Conservation (phyloP, 306 rosid species). For the Quercus berberidifolia region DNA sequence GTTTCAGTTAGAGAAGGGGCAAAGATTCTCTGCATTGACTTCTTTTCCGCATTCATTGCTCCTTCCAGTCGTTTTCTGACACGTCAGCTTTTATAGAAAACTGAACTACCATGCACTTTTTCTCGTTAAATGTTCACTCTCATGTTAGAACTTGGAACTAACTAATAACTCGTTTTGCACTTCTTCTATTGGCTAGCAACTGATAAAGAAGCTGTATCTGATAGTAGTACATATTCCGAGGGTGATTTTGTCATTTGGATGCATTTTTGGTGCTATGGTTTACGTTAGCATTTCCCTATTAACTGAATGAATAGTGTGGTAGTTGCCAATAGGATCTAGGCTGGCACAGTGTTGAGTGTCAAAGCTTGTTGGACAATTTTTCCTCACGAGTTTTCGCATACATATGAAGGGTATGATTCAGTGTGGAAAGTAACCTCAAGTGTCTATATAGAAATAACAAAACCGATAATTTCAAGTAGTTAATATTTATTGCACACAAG, state of each 20-base stretch:
- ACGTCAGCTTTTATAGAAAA: conserved; percentile 11
- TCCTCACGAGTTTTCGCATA: neutral
- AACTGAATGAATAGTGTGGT: neutral
- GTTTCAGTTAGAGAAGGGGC: conserved; percentile 19
- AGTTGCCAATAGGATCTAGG: neutral
- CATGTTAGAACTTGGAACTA: neutral
- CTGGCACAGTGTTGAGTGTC: neutral
- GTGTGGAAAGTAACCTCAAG: neutral
- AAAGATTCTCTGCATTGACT: neutral
- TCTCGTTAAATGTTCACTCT: neutral
- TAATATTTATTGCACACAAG: too few species aligned
- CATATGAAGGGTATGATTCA: neutral
- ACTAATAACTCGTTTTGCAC: neutral
- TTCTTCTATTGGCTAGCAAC: conserved; percentile 12
- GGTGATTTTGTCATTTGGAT: neutral
- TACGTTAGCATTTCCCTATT: neutral
- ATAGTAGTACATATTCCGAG: neutral
- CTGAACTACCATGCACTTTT: neutral
- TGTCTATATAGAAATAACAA: too few species aligned
- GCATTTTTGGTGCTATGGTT: neutral
- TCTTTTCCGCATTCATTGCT: neutral
- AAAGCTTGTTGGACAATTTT: neutral
- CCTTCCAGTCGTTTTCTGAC: conserved; percentile 21
- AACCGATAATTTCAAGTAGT: too few species aligned
- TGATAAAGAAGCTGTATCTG: neutral